A percentile compares a stretch with the other conserved stretches of the same genome.
phyloP scores from a whole-genome alignment of 2,329 filamentous ascomycete species.

The Alternaria panax region DNA sequence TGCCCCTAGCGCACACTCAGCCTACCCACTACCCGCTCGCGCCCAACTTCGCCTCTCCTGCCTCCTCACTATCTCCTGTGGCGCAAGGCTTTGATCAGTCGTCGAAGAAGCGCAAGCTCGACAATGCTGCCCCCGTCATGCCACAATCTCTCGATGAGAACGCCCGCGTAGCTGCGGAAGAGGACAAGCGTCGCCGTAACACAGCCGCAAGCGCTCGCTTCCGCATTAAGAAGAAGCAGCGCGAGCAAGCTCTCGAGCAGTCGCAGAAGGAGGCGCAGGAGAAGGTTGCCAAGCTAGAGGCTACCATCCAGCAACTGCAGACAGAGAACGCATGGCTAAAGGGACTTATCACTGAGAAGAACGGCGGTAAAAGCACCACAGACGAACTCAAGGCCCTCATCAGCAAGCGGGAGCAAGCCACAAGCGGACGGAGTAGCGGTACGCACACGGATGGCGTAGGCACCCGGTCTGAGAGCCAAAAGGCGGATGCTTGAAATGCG shows the following conservation, averaged over 20 bases:
- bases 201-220: constrained; percentile 62
- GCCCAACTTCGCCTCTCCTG: constrained; percentile 38
- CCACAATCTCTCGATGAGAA: constrained; percentile 53
- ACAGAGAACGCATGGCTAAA: constrained; percentile 63
- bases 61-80: constrained; percentile 41
- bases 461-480: constrained; percentile 38
- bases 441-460: constrained; percentile 50
- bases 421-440: constrained; percentile 45
- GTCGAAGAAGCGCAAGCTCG: constrained; percentile 58
- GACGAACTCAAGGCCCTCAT: constrained; percentile 45
- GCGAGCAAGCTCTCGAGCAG: constrained; percentile 61
- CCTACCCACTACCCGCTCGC: constrained; percentile 35
- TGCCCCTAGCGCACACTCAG: constrained; percentile 41
- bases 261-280: constrained; percentile 60
- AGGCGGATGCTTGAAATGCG: constrained; percentile 43
- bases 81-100: constrained; percentile 37
- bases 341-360: constrained; percentile 60
- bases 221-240: constrained; percentile 64
- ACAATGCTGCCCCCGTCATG: constrained; percentile 41
- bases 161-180: constrained; percentile 58
- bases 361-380: constrained; percentile 44
- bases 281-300: constrained; percentile 55
- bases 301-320: constrained; percentile 58
- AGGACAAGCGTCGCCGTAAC: constrained; percentile 63
- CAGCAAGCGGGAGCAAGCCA: constrained; percentile 45